phyloP scores from a whole-genome alignment of 345 rosid species.

The Angophora floribunda region DNA sequence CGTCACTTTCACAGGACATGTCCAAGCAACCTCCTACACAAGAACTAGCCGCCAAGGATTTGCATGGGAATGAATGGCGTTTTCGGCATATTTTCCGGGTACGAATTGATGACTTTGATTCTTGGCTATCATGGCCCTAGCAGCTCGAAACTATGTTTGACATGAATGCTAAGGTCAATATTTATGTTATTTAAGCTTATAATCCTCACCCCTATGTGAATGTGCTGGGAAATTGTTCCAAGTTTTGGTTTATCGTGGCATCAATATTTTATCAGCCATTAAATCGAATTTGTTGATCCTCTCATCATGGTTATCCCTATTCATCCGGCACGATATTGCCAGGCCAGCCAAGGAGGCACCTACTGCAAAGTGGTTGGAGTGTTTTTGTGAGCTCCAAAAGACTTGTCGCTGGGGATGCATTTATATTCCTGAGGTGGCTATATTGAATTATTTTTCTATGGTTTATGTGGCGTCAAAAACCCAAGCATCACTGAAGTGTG shows the following conservation, averaged over 20 bases:
- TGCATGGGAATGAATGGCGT: conserved; percentile 74
- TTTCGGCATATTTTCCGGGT: conserved; percentile 83
- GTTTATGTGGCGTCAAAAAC: not conserved
- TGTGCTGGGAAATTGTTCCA: not conserved
- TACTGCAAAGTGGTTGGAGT: conserved; percentile 95
- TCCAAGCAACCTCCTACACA: conserved; percentile 81
- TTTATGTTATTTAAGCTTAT: not conserved
- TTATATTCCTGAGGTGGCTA: conserved; percentile 72
- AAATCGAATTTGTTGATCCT: not conserved
- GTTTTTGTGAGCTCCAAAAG: conserved; percentile 82
- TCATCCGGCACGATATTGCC: not conserved
- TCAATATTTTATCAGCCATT: not conserved
- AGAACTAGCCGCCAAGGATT: conserved; percentile 70
- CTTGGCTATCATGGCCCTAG: not conserved
- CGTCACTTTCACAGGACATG: conserved; percentile 43
- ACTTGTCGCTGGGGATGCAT: conserved; percentile 88
- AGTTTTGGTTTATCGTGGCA: not conserved
- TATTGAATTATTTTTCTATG: not conserved
- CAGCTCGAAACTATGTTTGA: not conserved
- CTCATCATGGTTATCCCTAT: not conserved
- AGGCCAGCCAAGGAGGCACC: conserved; percentile 88
- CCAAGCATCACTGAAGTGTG: not conserved
- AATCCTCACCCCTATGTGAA: not conserved
- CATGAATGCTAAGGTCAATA: not conserved
- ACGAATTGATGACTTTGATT: not conserved